Conservation (phyloP, 169 alveolate genomes). For the Nephromyces sp. region DNA sequence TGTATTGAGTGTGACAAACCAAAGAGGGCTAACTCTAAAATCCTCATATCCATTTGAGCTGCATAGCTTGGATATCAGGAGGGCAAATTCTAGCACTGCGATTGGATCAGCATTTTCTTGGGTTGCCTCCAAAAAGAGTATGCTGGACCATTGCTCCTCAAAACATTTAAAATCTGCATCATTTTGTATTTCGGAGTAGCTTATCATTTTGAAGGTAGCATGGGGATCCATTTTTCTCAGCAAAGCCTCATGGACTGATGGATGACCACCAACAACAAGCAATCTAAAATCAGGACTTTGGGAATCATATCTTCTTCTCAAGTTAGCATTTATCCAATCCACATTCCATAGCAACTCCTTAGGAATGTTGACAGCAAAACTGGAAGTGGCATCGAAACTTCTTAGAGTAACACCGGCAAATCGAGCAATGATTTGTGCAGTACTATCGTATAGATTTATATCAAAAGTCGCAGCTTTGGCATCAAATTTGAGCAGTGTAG, state of each 20-base stretch:
- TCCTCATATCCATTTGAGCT: background rate
- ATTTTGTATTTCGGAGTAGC: background rate
- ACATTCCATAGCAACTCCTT: conserved; percentile 32
- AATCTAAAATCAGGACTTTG: background rate
- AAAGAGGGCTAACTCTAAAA: background rate
- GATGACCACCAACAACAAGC: background rate
- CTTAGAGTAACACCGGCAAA: conserved; percentile 17
- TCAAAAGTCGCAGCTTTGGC: conserved; percentile 24
- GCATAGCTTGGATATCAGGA: background rate
- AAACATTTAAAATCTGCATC: no score
- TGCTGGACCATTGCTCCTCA: background rate
- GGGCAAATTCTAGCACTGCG: background rate
- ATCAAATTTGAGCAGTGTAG: conserved; percentile 25
- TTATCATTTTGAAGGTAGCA: no score
- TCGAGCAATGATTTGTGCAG: conserved; percentile 8
- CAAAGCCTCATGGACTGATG: no score
- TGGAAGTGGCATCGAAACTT: conserved; percentile 23
- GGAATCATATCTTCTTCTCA: no score
- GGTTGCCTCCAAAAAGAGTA: background rate
- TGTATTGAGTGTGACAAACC: background rate
- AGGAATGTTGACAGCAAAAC: conserved; percentile 32
- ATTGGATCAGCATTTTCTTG: background rate
- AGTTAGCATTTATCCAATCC: conserved; percentile 20
- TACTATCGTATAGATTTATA: conserved; percentile 11
- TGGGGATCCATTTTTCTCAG: background rate